These are phyloP conservation scores for Claviceps digitariae DNA, from an alignment of 2,329 filamentous ascomycete genomes.

Conservation along the genomic window DNA sequence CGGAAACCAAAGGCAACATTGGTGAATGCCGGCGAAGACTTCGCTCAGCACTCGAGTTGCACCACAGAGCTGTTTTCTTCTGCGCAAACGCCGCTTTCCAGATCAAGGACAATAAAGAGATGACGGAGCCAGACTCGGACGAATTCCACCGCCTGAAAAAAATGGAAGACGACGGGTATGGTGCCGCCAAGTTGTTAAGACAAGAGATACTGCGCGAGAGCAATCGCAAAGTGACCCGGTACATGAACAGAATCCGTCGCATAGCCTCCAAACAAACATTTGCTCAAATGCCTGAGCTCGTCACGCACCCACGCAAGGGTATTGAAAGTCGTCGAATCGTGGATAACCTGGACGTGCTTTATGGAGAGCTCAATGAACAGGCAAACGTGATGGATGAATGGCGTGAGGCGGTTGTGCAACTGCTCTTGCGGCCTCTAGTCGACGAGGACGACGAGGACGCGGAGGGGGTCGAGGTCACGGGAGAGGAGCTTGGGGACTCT, in stretches of 20 bases:
- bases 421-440: constrained; percentile 62
- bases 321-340: constrained; percentile 59
- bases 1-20: constrained; percentile 28
- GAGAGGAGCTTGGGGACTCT: constrained; percentile 81
- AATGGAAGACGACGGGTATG: constrained; percentile 60
- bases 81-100: constrained; percentile 73
- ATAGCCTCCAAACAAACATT: constrained; percentile 42
- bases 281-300: constrained; percentile 44
- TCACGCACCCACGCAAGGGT: constrained; percentile 42
- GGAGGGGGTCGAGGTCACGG: constrained; percentile 56
- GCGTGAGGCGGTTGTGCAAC: constrained; percentile 58
- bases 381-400: constrained; percentile 58
- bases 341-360: constrained; percentile 52
- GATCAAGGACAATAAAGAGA: constrained; percentile 55
- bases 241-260: constrained; percentile 49
- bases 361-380: constrained; percentile 56
- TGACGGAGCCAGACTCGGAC: constrained; percentile 53
- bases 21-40: constrained; percentile 49
- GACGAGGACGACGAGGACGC: constrained; percentile 57
- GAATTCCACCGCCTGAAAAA: constrained; percentile 54
- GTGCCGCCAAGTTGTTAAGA: constrained; percentile 62
- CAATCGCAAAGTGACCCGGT: constrained; percentile 21
- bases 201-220: constrained; percentile 59
- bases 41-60: constrained; percentile 59
- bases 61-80: constrained; percentile 76